Base-by-base conservation (phyloP, 805 yeast genomes). In the Teunomyces lycoperdinae region DNA sequence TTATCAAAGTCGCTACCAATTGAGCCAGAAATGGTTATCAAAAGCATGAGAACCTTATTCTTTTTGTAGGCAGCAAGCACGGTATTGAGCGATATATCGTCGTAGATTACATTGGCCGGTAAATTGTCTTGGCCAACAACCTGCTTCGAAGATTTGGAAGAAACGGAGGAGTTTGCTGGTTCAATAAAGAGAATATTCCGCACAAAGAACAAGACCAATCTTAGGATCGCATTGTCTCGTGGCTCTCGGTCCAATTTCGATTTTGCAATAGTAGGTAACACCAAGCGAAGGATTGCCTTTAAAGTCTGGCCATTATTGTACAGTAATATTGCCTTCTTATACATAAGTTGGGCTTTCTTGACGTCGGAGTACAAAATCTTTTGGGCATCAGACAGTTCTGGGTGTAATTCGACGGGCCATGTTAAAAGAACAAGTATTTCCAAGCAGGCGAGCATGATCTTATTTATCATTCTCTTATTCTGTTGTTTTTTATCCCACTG, bases 401-500 rank as follows among this genome's bases (percentile, higher is more conserved):
- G 80, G 44, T 72, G 78, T n/a, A 89, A 62, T 30, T 81, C 82
- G 5, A 87, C 62, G 0, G 98, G 98, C 88, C 96, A 87, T 0
- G 97, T 87, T 58, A 94, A 72, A 2, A 88, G 80, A 1, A 89
- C 96, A 49, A 94, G 66, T 5, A 94, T 64, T 64, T 94, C 97
- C 47, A 94, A 66, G 50, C 87, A 80, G 4, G 89, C 78, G 14
- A 87, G 64, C 39, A 90, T 85, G 42, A 90, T 75, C 53, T 83
- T 80, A 47, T 83, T 89, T 59, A 74, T 66, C 31, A 70, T 66
- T 33, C 59, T 52, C 2, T 48, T 51, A 49, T 60, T 60, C 39
- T 51, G 36, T 67, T 64, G 32, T 63, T 63, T 32, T 66, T 53
- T 50, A 43, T 86, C 89, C 89, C 92, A 87, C 58, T 81, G 84